Evolutionary conservation across 176 grass and related monocot species (phyloP).

Genomic region (Puccinellia tenuiflora): DNA sequence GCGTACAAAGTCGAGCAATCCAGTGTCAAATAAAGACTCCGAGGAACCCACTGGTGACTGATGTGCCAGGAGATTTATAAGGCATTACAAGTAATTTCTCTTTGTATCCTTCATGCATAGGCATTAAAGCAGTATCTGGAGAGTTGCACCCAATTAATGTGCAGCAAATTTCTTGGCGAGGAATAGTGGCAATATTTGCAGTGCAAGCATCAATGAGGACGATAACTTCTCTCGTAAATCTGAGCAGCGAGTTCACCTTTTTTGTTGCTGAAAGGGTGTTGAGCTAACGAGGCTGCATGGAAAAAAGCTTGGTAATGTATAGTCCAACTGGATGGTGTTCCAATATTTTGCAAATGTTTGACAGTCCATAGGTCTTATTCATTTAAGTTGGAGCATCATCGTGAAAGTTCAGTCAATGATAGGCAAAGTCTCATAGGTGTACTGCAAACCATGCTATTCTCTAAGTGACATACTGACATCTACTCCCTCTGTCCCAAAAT

Average conservation of each 20-base stretch:
- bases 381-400: not conserved
- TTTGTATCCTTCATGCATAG: not conserved
- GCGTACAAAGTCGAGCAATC: not conserved
- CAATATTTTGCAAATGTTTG: not conserved
- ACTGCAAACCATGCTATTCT: not conserved
- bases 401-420: not conserved
- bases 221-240: not conserved
- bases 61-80: not conserved
- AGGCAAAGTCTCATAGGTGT: not conserved
- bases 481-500: too few relatives aligned
- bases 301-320: slow-evolving; percentile 11
- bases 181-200: slow-evolving; percentile 11
- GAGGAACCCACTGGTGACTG: slow-evolving; percentile 8
- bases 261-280: not conserved
- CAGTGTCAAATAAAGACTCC: not conserved
- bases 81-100: not conserved
- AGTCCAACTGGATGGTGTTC: not conserved
- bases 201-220: not conserved
- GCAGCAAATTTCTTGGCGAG: not conserved
- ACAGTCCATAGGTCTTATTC: not conserved
- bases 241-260: not conserved
- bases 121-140: not conserved
- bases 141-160: not conserved
- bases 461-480: not conserved
- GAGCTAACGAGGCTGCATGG: not conserved